A percentile compares a stretch with the other conserved stretches of the same genome.
phyloP scores from a whole-genome alignment of 129 eudicot species.

The Flaveria ramosissima region DNA sequence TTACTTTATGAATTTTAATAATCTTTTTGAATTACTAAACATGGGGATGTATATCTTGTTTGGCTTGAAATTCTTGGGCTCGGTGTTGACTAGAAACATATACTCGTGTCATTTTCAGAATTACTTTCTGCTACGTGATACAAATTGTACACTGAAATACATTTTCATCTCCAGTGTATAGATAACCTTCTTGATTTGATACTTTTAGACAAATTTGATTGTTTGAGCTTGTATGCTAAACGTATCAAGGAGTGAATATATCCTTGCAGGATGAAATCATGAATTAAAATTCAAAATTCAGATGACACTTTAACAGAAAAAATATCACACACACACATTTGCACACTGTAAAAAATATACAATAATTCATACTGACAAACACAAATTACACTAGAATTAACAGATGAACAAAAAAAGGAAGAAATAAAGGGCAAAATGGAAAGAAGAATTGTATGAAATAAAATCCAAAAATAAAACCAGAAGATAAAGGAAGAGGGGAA shows the following conservation, averaged over 20 bases:
- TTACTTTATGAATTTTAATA: background rate
- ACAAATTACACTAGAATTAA: too few species aligned
- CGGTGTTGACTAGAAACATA: background rate
- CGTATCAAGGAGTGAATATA: constrained; percentile 1
- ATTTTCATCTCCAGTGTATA: background rate
- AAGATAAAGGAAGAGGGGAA: too few species aligned
- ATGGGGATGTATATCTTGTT: background rate
- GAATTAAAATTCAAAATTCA: background rate
- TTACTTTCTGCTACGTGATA: background rate
- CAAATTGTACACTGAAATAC: background rate
- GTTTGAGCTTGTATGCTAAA: constrained; percentile 3
- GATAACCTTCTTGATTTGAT: background rate
- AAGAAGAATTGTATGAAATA: too few species aligned
- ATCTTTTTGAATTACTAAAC: background rate
- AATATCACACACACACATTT: background rate
- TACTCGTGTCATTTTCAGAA: background rate
- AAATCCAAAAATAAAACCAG: too few species aligned
- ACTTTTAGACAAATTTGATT: background rate
- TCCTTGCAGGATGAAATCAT: background rate
- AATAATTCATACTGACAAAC: too few species aligned
- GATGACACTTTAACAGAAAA: background rate
- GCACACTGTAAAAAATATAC: background rate
- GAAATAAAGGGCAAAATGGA: too few species aligned
- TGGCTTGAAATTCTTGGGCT: background rate
- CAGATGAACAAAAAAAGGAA: too few species aligned